These are phyloP conservation scores for Aegilops longissima DNA, from an alignment of 176 grass and related monocot genomes.

Conservation along the genomic window DNA sequence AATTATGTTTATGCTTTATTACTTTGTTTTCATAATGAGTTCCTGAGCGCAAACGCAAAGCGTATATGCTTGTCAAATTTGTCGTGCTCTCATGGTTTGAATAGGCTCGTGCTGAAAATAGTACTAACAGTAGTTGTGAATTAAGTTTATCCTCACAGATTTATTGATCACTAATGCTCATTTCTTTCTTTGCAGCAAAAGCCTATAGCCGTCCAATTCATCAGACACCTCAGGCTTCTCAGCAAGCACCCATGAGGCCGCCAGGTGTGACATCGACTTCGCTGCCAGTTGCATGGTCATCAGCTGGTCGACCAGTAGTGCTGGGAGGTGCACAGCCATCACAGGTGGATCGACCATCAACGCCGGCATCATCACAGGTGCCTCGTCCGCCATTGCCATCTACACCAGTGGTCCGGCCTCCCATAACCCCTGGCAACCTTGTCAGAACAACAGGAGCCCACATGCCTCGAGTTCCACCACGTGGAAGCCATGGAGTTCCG, in stretches of 20 bases:
- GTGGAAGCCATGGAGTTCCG: slow-evolving; percentile 30
- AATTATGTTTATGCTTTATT: neutral
- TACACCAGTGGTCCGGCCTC: slow-evolving; percentile 15
- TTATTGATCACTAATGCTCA: slow-evolving; percentile 15
- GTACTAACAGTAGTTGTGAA: neutral
- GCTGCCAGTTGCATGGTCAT: neutral
- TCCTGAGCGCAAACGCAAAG: neutral
- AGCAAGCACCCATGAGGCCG: slow-evolving; percentile 28
- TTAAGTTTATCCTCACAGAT: neutral
- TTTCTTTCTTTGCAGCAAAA: slow-evolving; percentile 40
- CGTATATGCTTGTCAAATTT: neutral
- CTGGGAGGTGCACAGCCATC: slow-evolving; percentile 5
- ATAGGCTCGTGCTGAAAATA: neutral
- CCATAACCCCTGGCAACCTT: slow-evolving; percentile 21
- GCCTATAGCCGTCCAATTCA: slow-evolving; percentile 25
- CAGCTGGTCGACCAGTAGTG: slow-evolving; percentile 17
- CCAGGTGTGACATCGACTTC: neutral
- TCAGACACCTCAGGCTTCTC: slow-evolving; percentile 42
- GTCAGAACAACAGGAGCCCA: slow-evolving; percentile 25
- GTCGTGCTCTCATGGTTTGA: neutral
- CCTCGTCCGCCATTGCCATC: slow-evolving; percentile 6
- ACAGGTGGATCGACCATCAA: slow-evolving; percentile 28
- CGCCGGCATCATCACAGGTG: neutral
- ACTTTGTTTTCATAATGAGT: slow-evolving; percentile 9
- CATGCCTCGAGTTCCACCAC: slow-evolving; percentile 26